Percentiles rank a stretch among this genome's conserved stretches.
Conservation (phyloP, 2,329 filamentous ascomycete genomes). For the Lasiodiplodia sp. region DNA sequence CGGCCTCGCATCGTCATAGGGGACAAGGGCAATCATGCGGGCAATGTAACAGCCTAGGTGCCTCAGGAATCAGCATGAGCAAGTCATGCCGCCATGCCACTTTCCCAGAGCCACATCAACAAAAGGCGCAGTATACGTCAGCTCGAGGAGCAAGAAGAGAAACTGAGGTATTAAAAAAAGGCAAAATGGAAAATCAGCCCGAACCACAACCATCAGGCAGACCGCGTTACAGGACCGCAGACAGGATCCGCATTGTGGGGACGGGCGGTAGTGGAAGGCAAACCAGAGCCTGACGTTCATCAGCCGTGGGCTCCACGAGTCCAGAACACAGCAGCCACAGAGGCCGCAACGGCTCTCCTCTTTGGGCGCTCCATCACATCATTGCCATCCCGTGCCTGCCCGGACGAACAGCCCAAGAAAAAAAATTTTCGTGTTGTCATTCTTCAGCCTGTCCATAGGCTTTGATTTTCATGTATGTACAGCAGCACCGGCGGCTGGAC, state of each 20-base stretch:
- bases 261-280: not conserved
- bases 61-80: not conserved
- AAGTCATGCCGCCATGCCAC: conserved; percentile 1
- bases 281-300: not conserved
- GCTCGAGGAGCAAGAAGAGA: not conserved
- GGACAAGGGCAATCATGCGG: not conserved
- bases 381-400: not conserved
- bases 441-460: conserved; percentile 10
- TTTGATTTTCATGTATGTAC: not conserved
- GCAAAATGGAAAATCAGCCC: not conserved
- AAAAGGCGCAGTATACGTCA: conserved; percentile 1
- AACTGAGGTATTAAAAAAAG: not conserved
- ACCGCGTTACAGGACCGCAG: not conserved
- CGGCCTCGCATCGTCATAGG: not conserved
- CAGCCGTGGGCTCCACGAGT: not conserved
- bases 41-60: not conserved
- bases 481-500: not conserved
- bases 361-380: not conserved
- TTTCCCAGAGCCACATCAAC: not conserved
- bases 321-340: conserved; percentile 3
- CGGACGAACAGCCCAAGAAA: not conserved
- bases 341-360: conserved; percentile 6
- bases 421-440: not conserved
- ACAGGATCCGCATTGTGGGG: not conserved
- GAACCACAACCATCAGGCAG: not conserved